A percentile compares a stretch with the other conserved stretches of the same genome.
Conservation (phyloP, 169 alveolate species). For the Eimeria sp. region DNA sequence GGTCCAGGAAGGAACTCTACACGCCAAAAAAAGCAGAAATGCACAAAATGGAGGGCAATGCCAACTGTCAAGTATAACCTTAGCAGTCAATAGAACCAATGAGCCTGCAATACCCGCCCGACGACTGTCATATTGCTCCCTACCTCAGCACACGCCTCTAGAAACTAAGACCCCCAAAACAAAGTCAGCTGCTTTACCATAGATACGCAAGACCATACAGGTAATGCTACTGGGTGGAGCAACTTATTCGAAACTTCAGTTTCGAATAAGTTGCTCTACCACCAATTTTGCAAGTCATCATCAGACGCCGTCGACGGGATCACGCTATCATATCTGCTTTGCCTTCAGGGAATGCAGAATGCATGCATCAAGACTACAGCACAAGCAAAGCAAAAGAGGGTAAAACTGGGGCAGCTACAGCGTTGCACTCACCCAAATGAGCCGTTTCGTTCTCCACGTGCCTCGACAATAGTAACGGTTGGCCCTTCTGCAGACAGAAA, state of each 20-base stretch:
- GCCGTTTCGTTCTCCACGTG: background rate
- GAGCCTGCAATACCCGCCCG: background rate
- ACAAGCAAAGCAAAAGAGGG: background rate
- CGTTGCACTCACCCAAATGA: slow-evolving; percentile 45
- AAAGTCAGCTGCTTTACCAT: background rate
- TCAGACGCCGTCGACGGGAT: too few species aligned
- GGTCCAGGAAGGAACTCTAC: slow-evolving; percentile 72
- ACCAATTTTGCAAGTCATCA: background rate
- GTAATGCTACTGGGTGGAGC: background rate
- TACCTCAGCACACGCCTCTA: background rate
- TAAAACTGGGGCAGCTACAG: background rate
- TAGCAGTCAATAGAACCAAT: background rate
- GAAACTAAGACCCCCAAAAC: background rate
- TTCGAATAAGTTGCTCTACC: too few species aligned
- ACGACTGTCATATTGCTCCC: background rate
- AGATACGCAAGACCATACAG: background rate
- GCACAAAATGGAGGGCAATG: background rate
- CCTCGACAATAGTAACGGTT: background rate
- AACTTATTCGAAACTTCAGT: background rate
- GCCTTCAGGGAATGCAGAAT: background rate
- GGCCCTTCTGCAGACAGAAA: slow-evolving; percentile 36
- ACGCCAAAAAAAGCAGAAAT: background rate
- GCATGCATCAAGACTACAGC: background rate
- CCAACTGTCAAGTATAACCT: background rate
- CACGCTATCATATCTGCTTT: background rate